Evolutionary conservation across 257 asterid species (phyloP).

Genomic region (Solanum piurae): DNA sequence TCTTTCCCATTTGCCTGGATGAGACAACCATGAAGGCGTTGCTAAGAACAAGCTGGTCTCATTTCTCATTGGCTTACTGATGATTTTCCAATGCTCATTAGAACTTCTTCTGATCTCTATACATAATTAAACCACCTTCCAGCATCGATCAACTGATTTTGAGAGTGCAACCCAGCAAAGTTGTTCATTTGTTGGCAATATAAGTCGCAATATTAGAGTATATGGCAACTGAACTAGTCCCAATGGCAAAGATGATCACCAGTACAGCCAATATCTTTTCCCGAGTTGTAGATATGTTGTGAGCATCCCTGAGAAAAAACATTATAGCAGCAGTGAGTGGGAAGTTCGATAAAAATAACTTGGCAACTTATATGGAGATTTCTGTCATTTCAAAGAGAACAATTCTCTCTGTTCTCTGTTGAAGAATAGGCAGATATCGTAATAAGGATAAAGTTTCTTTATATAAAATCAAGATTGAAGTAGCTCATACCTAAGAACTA

Average conservation of each 20-base stretch:
- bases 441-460: neutral
- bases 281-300: constrained; percentile 35
- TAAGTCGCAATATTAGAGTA: constrained; percentile 38
- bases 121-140: neutral
- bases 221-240: constrained; percentile 77
- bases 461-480: neutral
- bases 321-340: neutral
- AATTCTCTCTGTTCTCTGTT: neutral
- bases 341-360: neutral
- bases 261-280: constrained; percentile 58
- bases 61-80: neutral
- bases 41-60: neutral
- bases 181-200: constrained; percentile 20
- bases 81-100: neutral
- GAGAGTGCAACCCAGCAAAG: neutral
- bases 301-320: constrained; percentile 53
- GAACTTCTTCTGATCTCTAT: neutral
- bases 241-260: constrained; percentile 68
- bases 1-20: neutral
- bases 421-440: neutral
- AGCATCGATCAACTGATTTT: neutral
- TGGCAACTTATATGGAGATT: neutral
- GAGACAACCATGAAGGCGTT: neutral
- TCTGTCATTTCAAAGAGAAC: neutral
- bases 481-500: constrained; percentile 59